Percentiles rank a stretch among this genome's conserved stretches.
These are phyloP conservation scores for Phytophthora meadii DNA, from an alignment of 352 stramenopile genomes.

Conservation along the genomic window DNA sequence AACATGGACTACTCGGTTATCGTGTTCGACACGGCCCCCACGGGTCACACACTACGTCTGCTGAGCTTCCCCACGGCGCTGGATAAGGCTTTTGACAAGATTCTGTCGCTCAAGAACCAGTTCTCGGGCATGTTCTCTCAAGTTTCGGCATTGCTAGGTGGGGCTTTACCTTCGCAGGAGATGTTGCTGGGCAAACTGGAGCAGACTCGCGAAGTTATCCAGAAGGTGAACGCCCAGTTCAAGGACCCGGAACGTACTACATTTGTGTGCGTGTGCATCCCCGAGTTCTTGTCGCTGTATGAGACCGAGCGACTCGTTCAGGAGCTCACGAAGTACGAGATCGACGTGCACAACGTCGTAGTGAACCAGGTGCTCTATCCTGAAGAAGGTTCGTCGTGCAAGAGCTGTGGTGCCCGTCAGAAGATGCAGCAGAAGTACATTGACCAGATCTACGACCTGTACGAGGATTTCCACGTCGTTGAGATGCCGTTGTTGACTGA, in stretches of 20 bases:
- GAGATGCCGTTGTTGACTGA: constrained; percentile 99
- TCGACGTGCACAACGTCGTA: constrained; percentile 99
- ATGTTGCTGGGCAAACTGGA: constrained; percentile 97
- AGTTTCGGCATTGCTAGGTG: constrained; percentile 79
- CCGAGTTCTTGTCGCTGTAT: constrained; percentile 99
- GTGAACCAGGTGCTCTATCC: constrained; percentile 99
- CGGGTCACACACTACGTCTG: constrained; percentile 96
- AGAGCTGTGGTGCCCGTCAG: constrained; percentile 96
- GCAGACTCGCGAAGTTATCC: constrained; percentile 96
- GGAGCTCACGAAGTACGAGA: constrained; percentile 99
- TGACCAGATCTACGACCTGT: constrained; percentile 99
- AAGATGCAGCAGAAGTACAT: constrained; percentile 99
- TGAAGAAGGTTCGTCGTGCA: constrained; percentile 74
- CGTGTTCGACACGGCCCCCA: constrained; percentile 98
- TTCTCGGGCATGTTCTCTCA: constrained; percentile 90
- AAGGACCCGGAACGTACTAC: constrained; percentile 98
- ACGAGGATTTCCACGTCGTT: constrained; percentile 99
- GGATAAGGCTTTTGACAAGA: constrained; percentile 98
- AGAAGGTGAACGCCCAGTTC: constrained; percentile 99
- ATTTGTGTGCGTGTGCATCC: constrained; percentile 99
- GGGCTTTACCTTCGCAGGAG: constrained; percentile 89
- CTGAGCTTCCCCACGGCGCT: constrained; percentile 98
- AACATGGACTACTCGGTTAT: constrained; percentile 98
- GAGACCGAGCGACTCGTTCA: constrained; percentile 99
- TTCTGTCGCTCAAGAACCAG: constrained; percentile 96